phyloP scores from a whole-genome alignment of 176 grass and related monocot species.

The Tillandsia fasciculata region DNA sequence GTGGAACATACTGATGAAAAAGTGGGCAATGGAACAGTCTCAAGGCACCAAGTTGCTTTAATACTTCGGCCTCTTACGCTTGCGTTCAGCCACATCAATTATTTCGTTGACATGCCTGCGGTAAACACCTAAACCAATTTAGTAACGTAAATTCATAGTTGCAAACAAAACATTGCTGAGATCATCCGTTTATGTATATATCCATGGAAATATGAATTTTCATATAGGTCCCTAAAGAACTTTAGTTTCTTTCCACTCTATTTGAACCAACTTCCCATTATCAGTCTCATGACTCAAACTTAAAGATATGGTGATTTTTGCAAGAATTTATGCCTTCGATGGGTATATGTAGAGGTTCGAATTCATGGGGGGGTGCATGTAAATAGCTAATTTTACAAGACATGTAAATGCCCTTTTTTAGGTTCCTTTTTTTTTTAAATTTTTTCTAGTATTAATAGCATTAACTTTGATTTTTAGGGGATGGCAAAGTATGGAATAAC shows the following conservation, averaged over 20 bases:
- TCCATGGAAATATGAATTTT: not conserved
- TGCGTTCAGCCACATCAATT: conserved; percentile 78
- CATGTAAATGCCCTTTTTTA: too few relatives aligned
- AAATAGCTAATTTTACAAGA: too few relatives aligned
- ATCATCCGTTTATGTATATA: too few relatives aligned
- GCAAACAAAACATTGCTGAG: too few relatives aligned
- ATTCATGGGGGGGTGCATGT: too few relatives aligned
- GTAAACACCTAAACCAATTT: conserved; percentile 35
- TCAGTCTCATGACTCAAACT: not conserved
- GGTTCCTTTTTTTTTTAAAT: too few relatives aligned
- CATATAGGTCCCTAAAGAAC: conserved; percentile 7
- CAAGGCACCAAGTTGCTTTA: conserved; percentile 42
- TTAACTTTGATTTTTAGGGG: conserved; percentile 34
- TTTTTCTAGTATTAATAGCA: too few relatives aligned
- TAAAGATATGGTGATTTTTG: too few relatives aligned
- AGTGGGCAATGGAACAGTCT: conserved; percentile 19
- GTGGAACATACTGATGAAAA: conserved; percentile 17
- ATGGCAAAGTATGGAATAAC: conserved; percentile 57
- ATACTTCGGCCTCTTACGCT: conserved; percentile 70
- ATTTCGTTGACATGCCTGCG: conserved; percentile 81
- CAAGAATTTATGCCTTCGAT: too few relatives aligned
- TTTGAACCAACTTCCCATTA: not conserved
- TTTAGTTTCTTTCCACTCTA: too few relatives aligned
- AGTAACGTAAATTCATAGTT: too few relatives aligned
- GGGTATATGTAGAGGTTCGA: too few relatives aligned